Evolutionary conservation across 345 rosid genomes (phyloP), one percentile per base, ranked within the genome.

Genomic region (Boechera divaricarpa): DNA sequence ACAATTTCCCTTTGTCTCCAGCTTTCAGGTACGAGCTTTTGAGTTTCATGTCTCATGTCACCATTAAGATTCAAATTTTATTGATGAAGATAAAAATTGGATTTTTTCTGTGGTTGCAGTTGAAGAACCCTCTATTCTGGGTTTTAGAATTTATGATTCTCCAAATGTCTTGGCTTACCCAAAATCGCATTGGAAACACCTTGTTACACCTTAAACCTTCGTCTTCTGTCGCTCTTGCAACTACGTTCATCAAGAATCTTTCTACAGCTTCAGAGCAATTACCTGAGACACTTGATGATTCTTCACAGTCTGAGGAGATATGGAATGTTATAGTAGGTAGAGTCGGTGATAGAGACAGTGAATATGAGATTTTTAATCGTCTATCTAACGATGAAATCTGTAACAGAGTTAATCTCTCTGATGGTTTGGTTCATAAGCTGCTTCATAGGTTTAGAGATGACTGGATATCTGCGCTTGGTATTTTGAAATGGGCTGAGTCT

Each of bases 121-220:
- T 58, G 55, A 58, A 70, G 57, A 31, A 56, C 16, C 2, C 24
- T 49, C 8, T 57, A 16, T 32, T 42, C 56, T 45, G 66, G 62
- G 61, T 59, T 60, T 76, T 44, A 45, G 24, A 45, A 48, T 63
- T 54, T 21, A 21, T 21, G 21, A 21, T 21, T 21, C 56, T 53
- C 28, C 35, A 54, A 73, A 88, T 87, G 94, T 63, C 80, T 61
- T 28, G 21, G 52, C 80, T 55, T 18, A 41, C 74, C 0, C 73
- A 49, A 28, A 63, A 71, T 28, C 70, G 79, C 59, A 72, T 77
- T 70, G 59, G 69, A 68, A 80, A 36, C 35, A 59, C 82, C 9
- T 7, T 47, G 1, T 15, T 67, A 32, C 57, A 74, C 44, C 60
- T 72, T 38, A 70, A 82, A 51, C 79, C 75, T 12, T 56, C 61